Evolutionary conservation across 2,329 filamentous ascomycete genomes (phyloP), one percentile per base, ranked within the genome.

Genomic region (Aspergillus chevalieri): DNA sequence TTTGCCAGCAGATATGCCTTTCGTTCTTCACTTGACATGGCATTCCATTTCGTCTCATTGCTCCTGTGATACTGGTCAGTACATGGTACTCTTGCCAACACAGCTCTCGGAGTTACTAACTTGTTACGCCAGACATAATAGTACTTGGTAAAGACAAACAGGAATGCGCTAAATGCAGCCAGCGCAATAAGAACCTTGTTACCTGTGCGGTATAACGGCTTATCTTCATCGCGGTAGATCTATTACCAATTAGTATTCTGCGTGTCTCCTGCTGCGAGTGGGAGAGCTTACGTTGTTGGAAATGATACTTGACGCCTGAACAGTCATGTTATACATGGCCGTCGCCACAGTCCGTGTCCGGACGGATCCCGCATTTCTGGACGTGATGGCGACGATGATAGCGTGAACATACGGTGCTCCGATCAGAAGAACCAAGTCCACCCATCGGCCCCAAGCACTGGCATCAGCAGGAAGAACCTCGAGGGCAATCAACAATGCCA

Each of bases 351-450:
- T 74, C 6, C 71, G 53, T 4, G 71, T 74, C 7, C 69, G 58
- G 15, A 74, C 71, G 0, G 68, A 70, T 0, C 71, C 71, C 1
- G 71, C 67, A 53, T 74, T 74, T 17, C 71, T 58, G 6, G 70
- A 74, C 4, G 70, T 72, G 49, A 74, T 69, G 4, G 71, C 70
- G 28, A 74, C 71, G 26, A 82, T 4, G 14, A 81, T 73, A 2
- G 80, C 78, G 55, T 83, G 80, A 47, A 81, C 77, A 57, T 83
- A 83, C 0, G 80, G 80, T 50, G 77, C 75, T 2, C 78, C 78
- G 9, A 78, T 72, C 28, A 82, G 70, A 36, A 83, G 58, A 1
- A 76, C 77, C 14, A 78, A 68, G 26, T 82, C 61, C 1, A 70
- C 65, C 66, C 75, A 83, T 14, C 78, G 68, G 0, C 65, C 66